Evolutionary conservation across 1,139 yeast species (phyloP).

Genomic region (Geotrichum phurueaensis): DNA sequence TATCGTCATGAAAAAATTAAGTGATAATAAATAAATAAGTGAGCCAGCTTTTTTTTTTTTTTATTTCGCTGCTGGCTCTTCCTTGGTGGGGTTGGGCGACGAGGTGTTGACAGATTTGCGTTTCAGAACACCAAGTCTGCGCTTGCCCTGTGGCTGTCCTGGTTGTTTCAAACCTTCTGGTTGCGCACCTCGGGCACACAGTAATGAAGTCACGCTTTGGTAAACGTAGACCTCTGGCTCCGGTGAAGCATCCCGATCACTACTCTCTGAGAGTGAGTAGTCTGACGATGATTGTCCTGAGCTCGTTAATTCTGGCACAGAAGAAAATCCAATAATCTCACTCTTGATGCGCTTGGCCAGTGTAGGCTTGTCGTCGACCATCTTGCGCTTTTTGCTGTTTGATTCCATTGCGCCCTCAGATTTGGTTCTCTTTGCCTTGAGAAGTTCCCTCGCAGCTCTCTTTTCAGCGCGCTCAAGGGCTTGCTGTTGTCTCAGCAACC

Average conservation of each 20-base stretch:
- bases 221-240: slow-evolving; percentile 7
- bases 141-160: neutral
- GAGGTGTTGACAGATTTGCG: slow-evolving; percentile 10
- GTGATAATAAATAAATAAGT: neutral
- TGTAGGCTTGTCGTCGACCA: neutral
- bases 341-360: neutral
- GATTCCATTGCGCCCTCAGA: slow-evolving; percentile 10
- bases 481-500: slow-evolving; percentile 15
- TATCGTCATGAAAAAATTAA: neutral
- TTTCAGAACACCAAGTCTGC: slow-evolving; percentile 11
- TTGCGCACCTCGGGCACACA: neutral
- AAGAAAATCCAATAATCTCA: neutral
- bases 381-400: neutral
- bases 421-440: slow-evolving; percentile 9
- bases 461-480: slow-evolving; percentile 12
- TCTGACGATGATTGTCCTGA: slow-evolving; percentile 14
- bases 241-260: slow-evolving; percentile 8
- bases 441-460: neutral
- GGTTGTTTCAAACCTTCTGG: neutral
- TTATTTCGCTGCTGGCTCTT: neutral
- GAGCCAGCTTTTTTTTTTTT: neutral
- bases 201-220: neutral
- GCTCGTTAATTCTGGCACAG: neutral
- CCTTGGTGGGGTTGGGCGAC: neutral
- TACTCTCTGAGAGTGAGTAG: slow-evolving; percentile 12